Evolutionary conservation across 2,329 filamentous ascomycete genomes (phyloP).

Genomic region (Aspergillus ruber): DNA sequence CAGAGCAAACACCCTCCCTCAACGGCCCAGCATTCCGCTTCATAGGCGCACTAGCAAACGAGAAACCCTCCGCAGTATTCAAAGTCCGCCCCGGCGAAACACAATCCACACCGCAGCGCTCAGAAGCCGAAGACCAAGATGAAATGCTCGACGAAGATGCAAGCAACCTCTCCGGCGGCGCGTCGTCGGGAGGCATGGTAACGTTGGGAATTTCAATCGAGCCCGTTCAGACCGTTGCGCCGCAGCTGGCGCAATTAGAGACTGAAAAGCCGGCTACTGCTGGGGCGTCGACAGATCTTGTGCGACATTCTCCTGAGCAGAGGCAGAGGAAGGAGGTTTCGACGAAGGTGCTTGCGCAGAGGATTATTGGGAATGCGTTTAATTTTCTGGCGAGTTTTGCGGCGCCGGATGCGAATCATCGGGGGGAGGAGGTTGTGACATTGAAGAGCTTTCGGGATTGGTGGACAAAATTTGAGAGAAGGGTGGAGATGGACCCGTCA

Average conservation of each 20-base stretch:
- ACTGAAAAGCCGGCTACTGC: constrained; percentile 17
- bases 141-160: constrained; percentile 45
- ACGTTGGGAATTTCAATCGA: constrained; percentile 81
- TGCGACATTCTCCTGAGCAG: constrained; percentile 19
- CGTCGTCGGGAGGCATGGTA: constrained; percentile 43
- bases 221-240: constrained; percentile 62
- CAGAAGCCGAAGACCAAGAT: constrained; percentile 32
- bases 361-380: constrained; percentile 95
- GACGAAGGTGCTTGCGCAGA: constrained; percentile 78
- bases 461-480: constrained; percentile 94
- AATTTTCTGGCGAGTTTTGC: constrained; percentile 91
- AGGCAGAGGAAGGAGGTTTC: constrained; percentile 41
- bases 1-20: constrained; percentile 32
- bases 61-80: constrained; percentile 90
- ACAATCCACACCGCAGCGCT: constrained; percentile 16
- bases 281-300: constrained; percentile 22
- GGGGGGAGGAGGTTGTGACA: constrained; percentile 79
- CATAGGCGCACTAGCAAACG: constrained; percentile 79
- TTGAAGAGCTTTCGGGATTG: constrained; percentile 92
- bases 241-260: constrained; percentile 57
- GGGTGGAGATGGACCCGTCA: constrained; percentile 74
- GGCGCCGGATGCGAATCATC: constrained; percentile 46
- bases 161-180: constrained; percentile 16
- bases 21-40: constrained; percentile 63
- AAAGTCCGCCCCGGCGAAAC: constrained; percentile 49